Percentiles rank a stretch among this genome's conserved stretches.
Conservation (phyloP, 495 filamentous ascomycete species). For the Talaromyces liani region DNA sequence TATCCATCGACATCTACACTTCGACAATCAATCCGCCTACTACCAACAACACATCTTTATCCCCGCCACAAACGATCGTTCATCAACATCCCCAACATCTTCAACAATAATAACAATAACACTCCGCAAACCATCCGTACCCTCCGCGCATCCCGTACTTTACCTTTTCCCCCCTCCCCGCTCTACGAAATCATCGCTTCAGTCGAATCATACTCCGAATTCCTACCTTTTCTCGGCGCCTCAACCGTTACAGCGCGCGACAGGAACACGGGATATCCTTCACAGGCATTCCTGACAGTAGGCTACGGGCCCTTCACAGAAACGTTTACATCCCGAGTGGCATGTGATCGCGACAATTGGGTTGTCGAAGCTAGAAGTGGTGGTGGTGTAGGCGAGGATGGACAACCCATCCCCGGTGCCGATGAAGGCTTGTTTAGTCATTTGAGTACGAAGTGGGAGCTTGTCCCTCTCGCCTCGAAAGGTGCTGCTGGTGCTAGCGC, state of each 20-base stretch:
- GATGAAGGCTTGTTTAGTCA: constrained; percentile 61
- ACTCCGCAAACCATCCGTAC: constrained; percentile 28
- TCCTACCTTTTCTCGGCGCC: constrained; percentile 77
- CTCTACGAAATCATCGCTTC: constrained; percentile 82
- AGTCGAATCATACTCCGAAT: constrained; percentile 68
- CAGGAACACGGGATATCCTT: constrained; percentile 50
- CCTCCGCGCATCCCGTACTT: constrained; percentile 66
- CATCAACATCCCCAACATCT: constrained; percentile 24
- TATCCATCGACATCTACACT: not conserved
- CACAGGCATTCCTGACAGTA: constrained; percentile 69
- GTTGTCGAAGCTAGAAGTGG: constrained; percentile 76
- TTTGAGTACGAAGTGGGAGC: constrained; percentile 70
- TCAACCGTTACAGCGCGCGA: constrained; percentile 63
- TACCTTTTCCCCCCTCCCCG: constrained; percentile 62
- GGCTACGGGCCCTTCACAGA: constrained; percentile 80
- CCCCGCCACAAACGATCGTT: not conserved
- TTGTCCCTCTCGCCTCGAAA: constrained; percentile 26
- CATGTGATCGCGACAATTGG: constrained; percentile 54
- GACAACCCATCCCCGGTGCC: constrained; percentile 25
- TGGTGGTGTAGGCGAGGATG: constrained; percentile 25
- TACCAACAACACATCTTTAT: not conserved
- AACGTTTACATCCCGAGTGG: constrained; percentile 65
- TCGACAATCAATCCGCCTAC: not conserved
- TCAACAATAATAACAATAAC: constrained; percentile 19
- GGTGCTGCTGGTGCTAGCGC: not conserved